A percentile compares a stretch with the other conserved stretches of the same genome.
These are phyloP conservation scores for Persicaria maculosa DNA, from an alignment of 148 eudicot genomes.

Conservation along the genomic window DNA sequence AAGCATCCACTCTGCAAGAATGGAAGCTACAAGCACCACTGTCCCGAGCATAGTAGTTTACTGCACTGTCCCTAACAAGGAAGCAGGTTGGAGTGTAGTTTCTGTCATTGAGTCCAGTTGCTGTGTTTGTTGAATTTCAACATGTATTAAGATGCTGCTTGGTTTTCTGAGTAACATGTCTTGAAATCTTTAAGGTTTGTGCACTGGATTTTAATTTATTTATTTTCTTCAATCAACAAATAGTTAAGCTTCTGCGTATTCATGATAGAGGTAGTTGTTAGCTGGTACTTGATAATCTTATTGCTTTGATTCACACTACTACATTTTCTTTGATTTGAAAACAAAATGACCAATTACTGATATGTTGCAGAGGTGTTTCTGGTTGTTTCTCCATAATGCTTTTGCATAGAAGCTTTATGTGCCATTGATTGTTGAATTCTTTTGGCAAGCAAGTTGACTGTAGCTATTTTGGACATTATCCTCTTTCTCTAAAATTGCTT, in stretches of 20 bases:
- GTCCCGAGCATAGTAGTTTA: constrained; percentile 95
- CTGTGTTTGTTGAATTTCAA: neutral
- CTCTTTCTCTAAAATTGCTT: neutral
- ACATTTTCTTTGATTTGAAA: too few relatives aligned
- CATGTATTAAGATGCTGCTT: neutral
- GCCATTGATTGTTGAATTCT: neutral
- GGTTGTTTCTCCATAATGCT: neutral
- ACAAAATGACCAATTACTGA: too few relatives aligned
- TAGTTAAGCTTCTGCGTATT: neutral
- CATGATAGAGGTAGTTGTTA: neutral
- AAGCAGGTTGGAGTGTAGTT: constrained; percentile 48
- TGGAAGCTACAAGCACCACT: constrained; percentile 45
- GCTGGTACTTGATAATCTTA: neutral
- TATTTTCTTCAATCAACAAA: neutral
- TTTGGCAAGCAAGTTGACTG: neutral
- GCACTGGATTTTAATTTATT: neutral
- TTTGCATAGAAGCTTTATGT: neutral
- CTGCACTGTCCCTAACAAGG: constrained; percentile 88
- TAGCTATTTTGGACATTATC: neutral
- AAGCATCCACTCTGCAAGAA: constrained; percentile 29
- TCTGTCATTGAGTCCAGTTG: neutral
- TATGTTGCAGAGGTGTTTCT: neutral
- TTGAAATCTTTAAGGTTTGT: neutral
- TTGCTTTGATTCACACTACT: neutral
- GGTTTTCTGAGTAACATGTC: neutral